Conservation (phyloP, 306 rosid species). For the Cucurbita argyrosperma region DNA sequence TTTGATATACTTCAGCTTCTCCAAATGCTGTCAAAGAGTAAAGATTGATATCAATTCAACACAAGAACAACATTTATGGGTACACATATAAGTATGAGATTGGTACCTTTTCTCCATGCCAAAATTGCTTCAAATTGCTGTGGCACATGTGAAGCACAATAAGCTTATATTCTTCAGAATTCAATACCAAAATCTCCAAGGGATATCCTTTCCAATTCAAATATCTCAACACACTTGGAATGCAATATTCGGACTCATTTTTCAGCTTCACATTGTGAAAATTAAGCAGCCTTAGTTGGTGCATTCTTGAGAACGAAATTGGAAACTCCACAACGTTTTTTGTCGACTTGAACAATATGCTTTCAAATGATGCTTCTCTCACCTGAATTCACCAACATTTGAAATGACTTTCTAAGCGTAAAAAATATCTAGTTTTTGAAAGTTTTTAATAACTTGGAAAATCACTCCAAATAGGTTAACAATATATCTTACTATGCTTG, state of each 20-base stretch:
- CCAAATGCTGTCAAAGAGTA: background rate
- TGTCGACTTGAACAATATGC: background rate
- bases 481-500: slow-evolving; percentile 8
- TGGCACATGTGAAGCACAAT: background rate
- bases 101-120: slow-evolving; percentile 2
- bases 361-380: background rate
- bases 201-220: slow-evolving; percentile 12
- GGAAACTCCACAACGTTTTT: background rate
- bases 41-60: background rate
- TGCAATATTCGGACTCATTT: background rate
- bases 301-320: slow-evolving; percentile 13
- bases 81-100: background rate
- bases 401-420: no score
- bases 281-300: slow-evolving; percentile 5
- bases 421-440: no score
- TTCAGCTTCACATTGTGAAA: background rate
- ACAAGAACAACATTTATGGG: background rate
- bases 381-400: background rate
- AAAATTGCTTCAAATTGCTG: slow-evolving; percentile 6
- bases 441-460: no score
- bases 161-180: background rate
- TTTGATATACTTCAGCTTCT: slow-evolving; percentile 3
- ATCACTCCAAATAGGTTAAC: background rate
- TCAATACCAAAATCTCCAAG: background rate
- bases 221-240: slow-evolving; percentile 1